These are phyloP conservation scores for Jackrogersella minutella DNA, from an alignment of 495 filamentous ascomycete species.

Conservation along the genomic window DNA sequence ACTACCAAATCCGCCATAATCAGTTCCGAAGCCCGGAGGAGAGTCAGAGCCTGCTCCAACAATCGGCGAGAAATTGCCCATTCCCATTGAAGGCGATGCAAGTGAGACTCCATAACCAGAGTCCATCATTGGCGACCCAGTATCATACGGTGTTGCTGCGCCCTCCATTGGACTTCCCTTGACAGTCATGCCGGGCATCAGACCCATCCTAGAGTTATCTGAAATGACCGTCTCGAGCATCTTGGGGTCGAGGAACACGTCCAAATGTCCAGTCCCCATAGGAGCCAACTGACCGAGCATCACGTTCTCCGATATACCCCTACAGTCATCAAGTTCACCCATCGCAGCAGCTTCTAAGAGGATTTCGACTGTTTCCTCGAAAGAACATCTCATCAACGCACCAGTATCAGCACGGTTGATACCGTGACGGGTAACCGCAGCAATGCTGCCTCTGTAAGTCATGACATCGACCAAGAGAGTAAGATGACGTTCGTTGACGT, in stretches of 20 bases:
- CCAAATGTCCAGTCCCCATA: conserved; percentile 93
- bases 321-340: conserved; percentile 96
- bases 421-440: conserved; percentile 96
- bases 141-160: conserved; percentile 93
- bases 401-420: conserved; percentile 98
- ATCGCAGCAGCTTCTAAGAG: conserved; percentile 91
- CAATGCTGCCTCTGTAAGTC: conserved; percentile 91
- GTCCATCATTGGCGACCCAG: conserved; percentile 85
- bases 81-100: conserved; percentile 70
- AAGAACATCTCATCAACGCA: conserved; percentile 98
- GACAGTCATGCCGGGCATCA: conserved; percentile 76
- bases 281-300: conserved; percentile 98
- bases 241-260: conserved; percentile 88
- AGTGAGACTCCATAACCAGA: conserved; percentile 67
- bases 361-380: conserved; percentile 99
- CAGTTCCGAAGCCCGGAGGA: conserved; percentile 74
- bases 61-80: conserved; percentile 93
- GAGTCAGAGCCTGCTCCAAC: conserved; percentile 75
- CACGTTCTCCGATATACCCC: conserved; percentile 97
- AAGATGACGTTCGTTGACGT: conserved; percentile 98
- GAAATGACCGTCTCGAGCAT: conserved; percentile 95
- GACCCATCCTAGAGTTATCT: conserved; percentile 81
- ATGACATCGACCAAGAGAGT: conserved; percentile 97
- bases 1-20: conserved; percentile 62
- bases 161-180: conserved; percentile 80